Percentiles rank a stretch among this genome's conserved stretches.
These are phyloP conservation scores for Neonectria magnoliae DNA, from an alignment of 2,329 filamentous ascomycete species.

Conservation along the genomic window DNA sequence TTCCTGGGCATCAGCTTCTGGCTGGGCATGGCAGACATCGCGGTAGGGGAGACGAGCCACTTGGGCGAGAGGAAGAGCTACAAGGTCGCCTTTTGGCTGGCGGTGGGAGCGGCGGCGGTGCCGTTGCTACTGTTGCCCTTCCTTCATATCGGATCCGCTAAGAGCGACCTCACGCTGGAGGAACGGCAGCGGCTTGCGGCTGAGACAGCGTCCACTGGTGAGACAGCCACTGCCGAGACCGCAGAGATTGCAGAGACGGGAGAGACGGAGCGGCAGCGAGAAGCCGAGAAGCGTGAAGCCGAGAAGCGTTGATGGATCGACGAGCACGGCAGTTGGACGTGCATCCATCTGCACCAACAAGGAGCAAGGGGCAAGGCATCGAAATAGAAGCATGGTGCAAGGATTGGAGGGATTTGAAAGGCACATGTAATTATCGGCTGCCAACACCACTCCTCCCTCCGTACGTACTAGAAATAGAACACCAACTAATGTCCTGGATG, in stretches of 20 bases:
- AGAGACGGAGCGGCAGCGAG: constrained; percentile 19
- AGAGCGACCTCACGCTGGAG: constrained; percentile 41
- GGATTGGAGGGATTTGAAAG: constrained; percentile 17
- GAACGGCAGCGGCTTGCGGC: constrained; percentile 37
- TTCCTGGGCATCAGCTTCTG: constrained; percentile 72
- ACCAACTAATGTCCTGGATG: constrained; percentile 11
- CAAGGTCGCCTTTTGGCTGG: constrained; percentile 41
- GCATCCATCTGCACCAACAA: constrained; percentile 5
- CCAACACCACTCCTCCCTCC: background rate
- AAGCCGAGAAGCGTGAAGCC: constrained; percentile 26
- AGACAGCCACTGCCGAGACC: constrained; percentile 17
- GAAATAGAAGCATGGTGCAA: constrained; percentile 4
- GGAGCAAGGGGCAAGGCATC: constrained; percentile 6
- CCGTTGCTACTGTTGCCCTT: constrained; percentile 36
- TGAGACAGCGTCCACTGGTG: constrained; percentile 4
- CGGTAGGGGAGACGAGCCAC: constrained; percentile 53
- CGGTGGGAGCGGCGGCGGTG: constrained; percentile 35
- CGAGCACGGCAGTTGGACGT: constrained; percentile 13
- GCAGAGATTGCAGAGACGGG: constrained; percentile 18
- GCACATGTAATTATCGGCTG: background rate
- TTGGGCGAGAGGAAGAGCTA: constrained; percentile 45
- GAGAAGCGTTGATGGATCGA: constrained; percentile 25
- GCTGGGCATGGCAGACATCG: constrained; percentile 71
- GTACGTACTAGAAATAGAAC: constrained; percentile 10
- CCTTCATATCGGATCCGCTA: constrained; percentile 40